A percentile compares a stretch with the other conserved stretches of the same genome.
Conservation (phyloP, 768 basidiomycete species). For the Russula abietina region DNA sequence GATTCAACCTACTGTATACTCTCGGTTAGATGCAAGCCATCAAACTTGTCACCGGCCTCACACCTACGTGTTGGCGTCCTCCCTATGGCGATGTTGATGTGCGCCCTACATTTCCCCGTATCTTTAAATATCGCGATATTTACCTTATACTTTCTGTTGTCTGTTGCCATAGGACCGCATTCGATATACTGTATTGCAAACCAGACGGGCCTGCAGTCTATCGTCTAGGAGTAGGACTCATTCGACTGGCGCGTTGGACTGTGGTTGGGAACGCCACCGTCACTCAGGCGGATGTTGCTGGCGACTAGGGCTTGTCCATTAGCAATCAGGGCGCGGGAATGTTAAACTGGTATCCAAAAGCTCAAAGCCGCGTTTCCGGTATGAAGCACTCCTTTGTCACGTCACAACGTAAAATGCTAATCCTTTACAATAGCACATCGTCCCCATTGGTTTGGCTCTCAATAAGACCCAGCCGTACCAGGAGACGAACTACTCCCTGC, state of each 20-base stretch:
- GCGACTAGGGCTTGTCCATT: conserved; percentile 9
- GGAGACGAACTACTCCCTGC: conserved; percentile 40
- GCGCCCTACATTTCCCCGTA: background rate
- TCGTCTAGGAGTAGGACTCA: conserved; percentile 70
- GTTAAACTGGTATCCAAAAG: conserved; percentile 40
- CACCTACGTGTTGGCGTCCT: conserved; percentile 56
- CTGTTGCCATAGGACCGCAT: conserved; percentile 48
- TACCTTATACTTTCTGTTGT: too few relatives aligned
- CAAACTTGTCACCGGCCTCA: conserved; percentile 49
- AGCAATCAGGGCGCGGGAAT: conserved; percentile 9
- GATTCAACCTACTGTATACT: too few relatives aligned
- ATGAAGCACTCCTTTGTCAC: conserved; percentile 6
- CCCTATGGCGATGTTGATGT: conserved; percentile 62
- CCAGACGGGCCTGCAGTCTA: conserved; percentile 60
- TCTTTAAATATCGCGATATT: background rate
- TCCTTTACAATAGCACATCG: conserved; percentile 34
- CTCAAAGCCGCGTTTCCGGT: conserved; percentile 44
- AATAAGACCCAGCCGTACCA: conserved; percentile 50
- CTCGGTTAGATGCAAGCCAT: conserved; percentile 44
- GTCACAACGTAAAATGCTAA: background rate
- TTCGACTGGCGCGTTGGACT: conserved; percentile 52
- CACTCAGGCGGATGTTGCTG: conserved; percentile 12
- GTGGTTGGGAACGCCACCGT: conserved; percentile 2
- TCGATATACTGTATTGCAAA: conserved; percentile 60
- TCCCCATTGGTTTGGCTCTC: conserved; percentile 47